These are phyloP conservation scores for Annulohypoxylon bovei DNA, from an alignment of 495 filamentous ascomycete species.

Conservation along the genomic window DNA sequence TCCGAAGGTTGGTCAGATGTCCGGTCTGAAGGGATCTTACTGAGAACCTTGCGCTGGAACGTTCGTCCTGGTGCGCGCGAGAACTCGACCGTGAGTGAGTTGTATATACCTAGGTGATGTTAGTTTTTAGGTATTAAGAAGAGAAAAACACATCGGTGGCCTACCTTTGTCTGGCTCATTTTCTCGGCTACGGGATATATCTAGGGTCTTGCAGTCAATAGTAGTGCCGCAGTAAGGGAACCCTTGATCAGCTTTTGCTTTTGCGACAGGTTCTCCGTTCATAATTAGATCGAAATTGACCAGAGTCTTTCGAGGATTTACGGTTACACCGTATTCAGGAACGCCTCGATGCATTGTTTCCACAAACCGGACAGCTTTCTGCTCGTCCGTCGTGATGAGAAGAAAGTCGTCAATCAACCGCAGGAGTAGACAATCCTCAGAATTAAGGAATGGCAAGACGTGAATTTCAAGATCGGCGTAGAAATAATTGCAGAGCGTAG, in stretches of 20 bases:
- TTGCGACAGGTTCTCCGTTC: constrained; percentile 63
- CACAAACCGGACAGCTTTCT: constrained; percentile 75
- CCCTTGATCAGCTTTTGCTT: constrained; percentile 53
- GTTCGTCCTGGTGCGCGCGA: constrained; percentile 72
- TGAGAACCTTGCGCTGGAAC: constrained; percentile 83
- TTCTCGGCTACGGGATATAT: constrained; percentile 60
- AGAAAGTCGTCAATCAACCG: constrained; percentile 93
- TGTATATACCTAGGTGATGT: constrained; percentile 52
- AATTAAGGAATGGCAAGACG: constrained; percentile 71
- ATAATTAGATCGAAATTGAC: constrained; percentile 81
- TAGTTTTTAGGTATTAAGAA: neutral
- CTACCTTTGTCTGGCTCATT: constrained; percentile 43
- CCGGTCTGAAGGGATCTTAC: constrained; percentile 47
- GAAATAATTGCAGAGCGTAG: constrained; percentile 90
- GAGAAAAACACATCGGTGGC: neutral
- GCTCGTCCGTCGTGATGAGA: constrained; percentile 75
- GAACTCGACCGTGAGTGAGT: constrained; percentile 82
- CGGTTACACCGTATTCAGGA: constrained; percentile 78
- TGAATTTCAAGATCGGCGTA: constrained; percentile 85
- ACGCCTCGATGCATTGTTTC: constrained; percentile 81
- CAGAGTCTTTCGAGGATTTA: constrained; percentile 83
- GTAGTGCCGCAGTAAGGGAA: constrained; percentile 91
- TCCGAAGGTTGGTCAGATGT: constrained; percentile 64
- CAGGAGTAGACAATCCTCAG: constrained; percentile 71
- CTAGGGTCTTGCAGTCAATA: constrained; percentile 80